Base-by-base conservation (phyloP, 192 early-diverging fungal species). In the Coemansia pectinata region DNA sequence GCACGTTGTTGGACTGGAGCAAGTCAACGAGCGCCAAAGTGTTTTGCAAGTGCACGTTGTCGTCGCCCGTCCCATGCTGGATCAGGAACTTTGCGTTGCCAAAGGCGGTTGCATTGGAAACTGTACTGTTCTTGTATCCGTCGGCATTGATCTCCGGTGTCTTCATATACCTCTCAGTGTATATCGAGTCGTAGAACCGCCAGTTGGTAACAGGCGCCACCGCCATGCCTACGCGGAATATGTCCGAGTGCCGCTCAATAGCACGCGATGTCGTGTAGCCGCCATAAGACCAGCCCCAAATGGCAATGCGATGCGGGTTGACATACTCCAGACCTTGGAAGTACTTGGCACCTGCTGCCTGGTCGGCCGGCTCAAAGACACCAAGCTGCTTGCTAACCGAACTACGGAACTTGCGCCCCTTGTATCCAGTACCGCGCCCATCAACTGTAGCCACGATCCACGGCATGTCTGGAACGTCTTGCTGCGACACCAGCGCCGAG, bases 261-360 rank as follows among this genome's bases (percentile, higher is more conserved):
- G 91, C 83, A 71, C 97, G 96, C 38, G 90, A 65, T 0, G 95
- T 90, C 77, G 92, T 79, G 74, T 90, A 98, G 17, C 95, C 97
- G 55, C 97, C 97, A 74, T 93, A 99, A 1, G 92, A 94, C 92
- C 97, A 99, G 19, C 97, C 97, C 97, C 97, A 99, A 55, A 99
- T 91, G 7, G 93, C 95, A 17, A 98, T 86, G 53, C 88, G 80
- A 27, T 84, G 78, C 17, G 85, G 72, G 77, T 99, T 94, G 63
- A 97, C 90, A 78, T 93, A 98, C 3, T 89, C 65, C 65, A 74
- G 88, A 63, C 10, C 58, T 70, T 73, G 87, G 27, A 91, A 66
- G 78, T 81, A 90, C 72, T 88, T 77, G n/a, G 90, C 95, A 11
- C 93, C 94, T 25, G 88, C 90, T 9, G 96, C 86, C 66, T 96